phyloP scores from a whole-genome alignment of 148 eudicot species.

The Arctostaphylos glauca region DNA sequence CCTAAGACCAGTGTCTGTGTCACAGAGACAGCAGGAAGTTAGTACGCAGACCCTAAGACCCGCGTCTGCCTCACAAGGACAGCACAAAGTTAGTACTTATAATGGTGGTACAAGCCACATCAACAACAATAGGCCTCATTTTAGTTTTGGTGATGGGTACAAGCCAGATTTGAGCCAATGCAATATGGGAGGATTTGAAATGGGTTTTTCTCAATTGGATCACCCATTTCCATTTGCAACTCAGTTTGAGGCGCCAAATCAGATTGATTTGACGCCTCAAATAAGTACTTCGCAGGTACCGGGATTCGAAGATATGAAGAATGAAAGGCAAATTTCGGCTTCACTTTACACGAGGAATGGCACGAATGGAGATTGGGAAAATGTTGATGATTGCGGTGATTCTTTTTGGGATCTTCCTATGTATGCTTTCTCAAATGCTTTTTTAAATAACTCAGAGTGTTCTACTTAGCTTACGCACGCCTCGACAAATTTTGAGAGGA shows the following conservation, averaged over 20 bases:
- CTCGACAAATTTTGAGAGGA: no score
- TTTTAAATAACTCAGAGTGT: no score
- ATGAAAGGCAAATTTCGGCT: conserved; percentile 61
- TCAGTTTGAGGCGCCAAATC: conserved; percentile 4
- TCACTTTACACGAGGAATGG: conserved; percentile 59
- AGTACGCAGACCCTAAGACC: no score
- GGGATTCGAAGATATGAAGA: conserved; percentile 48
- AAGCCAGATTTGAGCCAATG: conserved; percentile 32
- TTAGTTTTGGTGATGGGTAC: conserved; percentile 20
- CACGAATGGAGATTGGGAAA: conserved; percentile 45
- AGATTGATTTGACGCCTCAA: conserved; percentile 32
- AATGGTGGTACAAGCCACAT: not conserved
- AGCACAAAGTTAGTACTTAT: not conserved
- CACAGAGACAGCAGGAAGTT: no score
- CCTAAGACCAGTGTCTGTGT: no score
- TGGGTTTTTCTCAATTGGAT: conserved; percentile 17
- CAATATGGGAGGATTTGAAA: conserved; percentile 14
- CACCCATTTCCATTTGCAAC: conserved; percentile 1
- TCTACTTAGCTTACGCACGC: no score
- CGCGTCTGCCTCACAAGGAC: no score
- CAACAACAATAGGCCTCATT: not conserved
- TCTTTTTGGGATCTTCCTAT: conserved; percentile 40
- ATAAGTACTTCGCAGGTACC: conserved; percentile 6
- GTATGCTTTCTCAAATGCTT: conserved; percentile 18
- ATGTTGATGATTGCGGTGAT: conserved; percentile 27